Conservation (phyloP, 2,329 filamentous ascomycete genomes). For the Exophiala xenobiotica region DNA sequence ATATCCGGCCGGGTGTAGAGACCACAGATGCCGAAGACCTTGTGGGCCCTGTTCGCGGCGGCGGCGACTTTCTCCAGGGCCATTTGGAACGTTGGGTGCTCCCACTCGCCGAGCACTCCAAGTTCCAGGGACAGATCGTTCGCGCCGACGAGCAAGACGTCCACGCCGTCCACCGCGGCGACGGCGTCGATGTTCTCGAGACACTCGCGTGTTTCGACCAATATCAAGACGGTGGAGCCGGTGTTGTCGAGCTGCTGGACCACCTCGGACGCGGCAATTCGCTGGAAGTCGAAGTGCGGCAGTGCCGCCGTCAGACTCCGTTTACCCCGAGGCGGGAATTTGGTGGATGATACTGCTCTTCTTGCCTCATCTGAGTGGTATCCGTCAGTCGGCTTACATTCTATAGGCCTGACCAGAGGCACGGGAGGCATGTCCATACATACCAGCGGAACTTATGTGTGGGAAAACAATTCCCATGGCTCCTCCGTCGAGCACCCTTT, state of each 20-base stretch:
- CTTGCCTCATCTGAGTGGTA: slow-evolving; percentile 9
- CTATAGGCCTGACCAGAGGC: background rate
- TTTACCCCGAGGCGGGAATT: slow-evolving; percentile 14
- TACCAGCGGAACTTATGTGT: slow-evolving; percentile 19
- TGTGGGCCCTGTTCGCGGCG: background rate
- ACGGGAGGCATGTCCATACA: background rate
- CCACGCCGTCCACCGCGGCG: slow-evolving; percentile 18
- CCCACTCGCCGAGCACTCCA: slow-evolving; percentile 15
- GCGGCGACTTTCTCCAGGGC: slow-evolving; percentile 6
- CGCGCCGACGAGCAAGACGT: slow-evolving; percentile 18
- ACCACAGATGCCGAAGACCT: background rate
- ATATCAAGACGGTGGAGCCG: slow-evolving; percentile 16
- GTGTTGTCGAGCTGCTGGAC: slow-evolving; percentile 5
- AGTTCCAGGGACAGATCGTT: slow-evolving; percentile 20
- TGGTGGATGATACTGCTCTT: slow-evolving; percentile 5
- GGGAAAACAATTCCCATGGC: slow-evolving; percentile 22
- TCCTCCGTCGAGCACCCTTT: slow-evolving; percentile 19
- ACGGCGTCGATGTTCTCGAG: slow-evolving; percentile 19
- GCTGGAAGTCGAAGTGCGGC: slow-evolving; percentile 13
- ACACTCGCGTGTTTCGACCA: slow-evolving; percentile 17
- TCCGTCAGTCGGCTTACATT: background rate
- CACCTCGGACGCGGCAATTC: background rate
- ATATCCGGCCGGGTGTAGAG: background rate
- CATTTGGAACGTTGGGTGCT: slow-evolving; percentile 4
- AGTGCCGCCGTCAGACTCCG: slow-evolving; percentile 15